phyloP scores from a whole-genome alignment of 2,329 filamentous ascomycete genomes.

The Fusarium buharicum region DNA sequence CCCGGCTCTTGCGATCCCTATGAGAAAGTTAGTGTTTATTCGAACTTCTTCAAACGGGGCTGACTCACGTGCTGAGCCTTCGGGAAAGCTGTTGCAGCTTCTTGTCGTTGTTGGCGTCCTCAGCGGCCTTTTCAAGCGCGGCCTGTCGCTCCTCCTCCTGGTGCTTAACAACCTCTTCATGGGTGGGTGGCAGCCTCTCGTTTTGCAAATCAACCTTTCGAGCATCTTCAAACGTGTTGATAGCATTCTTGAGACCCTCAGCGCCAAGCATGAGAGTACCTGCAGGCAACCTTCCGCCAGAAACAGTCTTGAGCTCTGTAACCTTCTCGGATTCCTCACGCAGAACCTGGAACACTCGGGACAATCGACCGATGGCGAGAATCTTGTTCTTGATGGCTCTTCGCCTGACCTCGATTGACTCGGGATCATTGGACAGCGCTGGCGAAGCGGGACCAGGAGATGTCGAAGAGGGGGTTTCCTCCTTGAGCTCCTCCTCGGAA shows the following conservation, averaged over 20 bases:
- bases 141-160: conserved; percentile 83
- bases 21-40: conserved; percentile 10
- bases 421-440: conserved; percentile 73
- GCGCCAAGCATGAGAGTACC: conserved; percentile 98
- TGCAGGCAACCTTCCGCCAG: conserved; percentile 89
- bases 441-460: conserved; percentile 80
- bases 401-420: conserved; percentile 92
- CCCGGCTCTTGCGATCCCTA: conserved; percentile 47
- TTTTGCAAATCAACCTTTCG: conserved; percentile 97
- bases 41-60: not conserved
- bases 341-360: conserved; percentile 97
- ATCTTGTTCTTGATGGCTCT: conserved; percentile 99
- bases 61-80: conserved; percentile 88
- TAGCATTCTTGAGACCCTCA: conserved; percentile 98
- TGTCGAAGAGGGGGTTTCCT: conserved; percentile 77
- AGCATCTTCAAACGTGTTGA: conserved; percentile 95
- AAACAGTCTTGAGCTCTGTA: conserved; percentile 96
- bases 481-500: conserved; percentile 98
- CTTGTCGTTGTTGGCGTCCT: conserved; percentile 92
- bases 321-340: conserved; percentile 97
- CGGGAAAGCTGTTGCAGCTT: conserved; percentile 87
- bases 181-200: conserved; percentile 89
- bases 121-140: conserved; percentile 85
- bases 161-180: conserved; percentile 88
- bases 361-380: conserved; percentile 93